These are phyloP conservation scores for Kalanchoe fedtschenkoi DNA, from an alignment of 164 flowering plant species.

Conservation along the genomic window DNA sequence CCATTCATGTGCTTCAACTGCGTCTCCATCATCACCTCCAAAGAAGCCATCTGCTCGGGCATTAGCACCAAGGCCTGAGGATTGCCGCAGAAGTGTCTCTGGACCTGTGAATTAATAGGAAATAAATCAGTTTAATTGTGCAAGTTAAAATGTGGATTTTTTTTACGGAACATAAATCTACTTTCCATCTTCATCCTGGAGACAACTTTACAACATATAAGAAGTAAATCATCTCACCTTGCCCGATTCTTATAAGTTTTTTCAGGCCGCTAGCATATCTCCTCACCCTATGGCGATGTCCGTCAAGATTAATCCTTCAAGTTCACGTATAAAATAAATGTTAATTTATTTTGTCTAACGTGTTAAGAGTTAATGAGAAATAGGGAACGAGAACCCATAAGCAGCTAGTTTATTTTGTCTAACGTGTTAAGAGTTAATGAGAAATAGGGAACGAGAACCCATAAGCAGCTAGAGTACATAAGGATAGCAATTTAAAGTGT, in stretches of 20 bases:
- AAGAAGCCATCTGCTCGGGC: conserved; percentile 24
- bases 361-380: not conserved
- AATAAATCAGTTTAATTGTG: not conserved
- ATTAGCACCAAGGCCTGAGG: conserved; percentile 30
- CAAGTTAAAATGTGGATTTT: not conserved
- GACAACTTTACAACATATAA: not conserved
- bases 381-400: too few species aligned
- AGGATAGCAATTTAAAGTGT: not conserved
- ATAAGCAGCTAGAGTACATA: too few species aligned
- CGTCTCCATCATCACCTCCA: conserved; percentile 58
- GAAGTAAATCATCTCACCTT: conserved; percentile 37
- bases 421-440: too few species aligned
- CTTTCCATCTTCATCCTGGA: not conserved
- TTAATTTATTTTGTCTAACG: not conserved
- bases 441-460: too few species aligned
- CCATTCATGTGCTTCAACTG: conserved; percentile 72
- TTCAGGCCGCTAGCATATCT: conserved; percentile 68
- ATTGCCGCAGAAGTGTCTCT: conserved; percentile 56
- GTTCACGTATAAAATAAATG: conserved; percentile 10
- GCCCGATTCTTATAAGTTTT: conserved; percentile 73
- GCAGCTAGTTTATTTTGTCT: too few species aligned
- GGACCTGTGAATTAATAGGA: conserved; percentile 36
- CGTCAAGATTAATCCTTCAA: conserved; percentile 75
- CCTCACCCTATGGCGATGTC: conserved; percentile 70
- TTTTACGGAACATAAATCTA: not conserved